phyloP scores from a whole-genome alignment of 2,329 filamentous ascomycete species.

The Triangularia setosa region DNA sequence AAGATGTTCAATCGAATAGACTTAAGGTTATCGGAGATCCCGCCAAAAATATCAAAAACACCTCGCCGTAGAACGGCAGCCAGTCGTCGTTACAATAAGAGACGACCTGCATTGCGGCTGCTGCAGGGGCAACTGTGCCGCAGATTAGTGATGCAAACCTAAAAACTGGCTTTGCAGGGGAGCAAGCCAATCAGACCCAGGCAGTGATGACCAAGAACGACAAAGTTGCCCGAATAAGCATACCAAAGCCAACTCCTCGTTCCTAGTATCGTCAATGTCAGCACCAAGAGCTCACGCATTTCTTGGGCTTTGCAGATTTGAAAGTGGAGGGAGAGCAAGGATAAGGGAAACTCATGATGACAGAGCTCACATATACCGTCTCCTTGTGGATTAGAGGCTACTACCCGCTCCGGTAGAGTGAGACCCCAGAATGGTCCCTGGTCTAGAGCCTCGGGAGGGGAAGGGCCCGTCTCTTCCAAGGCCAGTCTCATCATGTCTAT shows the following conservation, averaged over 20 bases:
- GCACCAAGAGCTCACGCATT: neutral
- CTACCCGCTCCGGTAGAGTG: neutral
- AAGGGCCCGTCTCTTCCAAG: neutral
- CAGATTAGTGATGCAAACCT: neutral
- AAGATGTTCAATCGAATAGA: too few species aligned
- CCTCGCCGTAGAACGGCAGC: neutral
- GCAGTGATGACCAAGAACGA: neutral
- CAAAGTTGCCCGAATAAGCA: neutral
- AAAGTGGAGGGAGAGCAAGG: neutral
- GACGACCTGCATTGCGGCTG: neutral
- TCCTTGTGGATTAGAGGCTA: neutral
- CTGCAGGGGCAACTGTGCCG: conserved; percentile 1
- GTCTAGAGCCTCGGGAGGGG: neutral
- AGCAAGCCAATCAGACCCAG: neutral
- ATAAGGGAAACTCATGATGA: neutral
- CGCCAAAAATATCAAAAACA: neutral
- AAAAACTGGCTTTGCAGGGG: neutral
- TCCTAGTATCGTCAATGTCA: neutral
- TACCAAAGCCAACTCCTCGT: neutral
- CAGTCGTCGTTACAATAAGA: neutral
- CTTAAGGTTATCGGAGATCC: neutral
- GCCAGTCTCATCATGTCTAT: neutral
- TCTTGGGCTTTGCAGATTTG: neutral
- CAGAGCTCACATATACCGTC: neutral
- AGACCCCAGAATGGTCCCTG: neutral